phyloP scores from a whole-genome alignment of 768 basidiomycete species.

The Lactarius evosmus region DNA sequence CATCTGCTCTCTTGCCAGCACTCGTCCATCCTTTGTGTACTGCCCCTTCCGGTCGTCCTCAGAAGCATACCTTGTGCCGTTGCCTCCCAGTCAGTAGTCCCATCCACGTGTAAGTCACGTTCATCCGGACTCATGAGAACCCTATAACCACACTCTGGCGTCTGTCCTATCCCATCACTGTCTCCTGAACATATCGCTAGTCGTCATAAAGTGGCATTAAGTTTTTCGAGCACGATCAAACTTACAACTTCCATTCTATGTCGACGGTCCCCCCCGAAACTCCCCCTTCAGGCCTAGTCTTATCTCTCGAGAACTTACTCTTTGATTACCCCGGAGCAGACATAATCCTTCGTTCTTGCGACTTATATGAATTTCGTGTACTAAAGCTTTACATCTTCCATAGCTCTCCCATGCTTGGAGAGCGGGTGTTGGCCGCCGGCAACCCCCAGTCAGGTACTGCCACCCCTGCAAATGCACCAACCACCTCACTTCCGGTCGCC shows the following conservation, averaged over 20 bases:
- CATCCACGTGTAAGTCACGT: not conserved
- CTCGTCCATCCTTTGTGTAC: too few species aligned
- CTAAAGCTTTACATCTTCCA: constrained; percentile 43
- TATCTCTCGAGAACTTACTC: constrained; percentile 19
- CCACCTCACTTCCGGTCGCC: not conserved
- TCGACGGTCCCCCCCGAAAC: not conserved
- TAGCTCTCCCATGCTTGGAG: constrained; percentile 41
- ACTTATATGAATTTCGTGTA: constrained; percentile 44
- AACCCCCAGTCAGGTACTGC: not conserved
- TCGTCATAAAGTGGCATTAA: not conserved
- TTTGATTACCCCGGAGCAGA: constrained; percentile 46
- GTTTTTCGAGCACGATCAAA: not conserved
- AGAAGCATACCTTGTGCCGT: not conserved
- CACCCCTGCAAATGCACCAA: not conserved
- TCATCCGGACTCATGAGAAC: not conserved
- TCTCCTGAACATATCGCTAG: not conserved
- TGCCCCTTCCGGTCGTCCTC: too few species aligned
- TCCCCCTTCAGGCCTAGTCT: not conserved
- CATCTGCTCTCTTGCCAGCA: too few species aligned
- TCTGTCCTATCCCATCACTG: not conserved
- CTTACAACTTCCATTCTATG: not conserved
- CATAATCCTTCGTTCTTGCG: constrained; percentile 42
- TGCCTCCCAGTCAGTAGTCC: not conserved
- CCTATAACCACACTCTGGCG: not conserved
- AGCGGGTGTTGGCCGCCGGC: constrained; percentile 25